Percentiles rank a stretch among this genome's conserved stretches.
These are phyloP conservation scores for Asterophora lycoperdoides DNA, from an alignment of 768 basidiomycete species.

Conservation along the genomic window DNA sequence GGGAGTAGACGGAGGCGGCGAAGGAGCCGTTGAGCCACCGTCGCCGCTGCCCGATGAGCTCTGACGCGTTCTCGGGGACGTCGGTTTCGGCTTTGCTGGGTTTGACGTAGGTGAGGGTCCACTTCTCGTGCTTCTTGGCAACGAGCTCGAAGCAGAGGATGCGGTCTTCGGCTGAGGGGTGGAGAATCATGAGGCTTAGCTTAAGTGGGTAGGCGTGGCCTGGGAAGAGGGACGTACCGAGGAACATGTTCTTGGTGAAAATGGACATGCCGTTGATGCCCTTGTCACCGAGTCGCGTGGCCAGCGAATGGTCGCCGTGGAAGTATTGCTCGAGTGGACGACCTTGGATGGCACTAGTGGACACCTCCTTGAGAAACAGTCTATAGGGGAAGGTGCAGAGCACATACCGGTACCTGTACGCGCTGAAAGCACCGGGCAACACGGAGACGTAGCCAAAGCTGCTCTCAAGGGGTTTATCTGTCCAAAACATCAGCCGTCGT, in stretches of 20 bases:
- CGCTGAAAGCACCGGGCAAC: constrained; percentile 93
- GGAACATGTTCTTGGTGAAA: constrained; percentile 84
- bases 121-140: constrained; percentile 80
- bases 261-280: constrained; percentile 97
- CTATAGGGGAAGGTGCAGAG: neutral
- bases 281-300: constrained; percentile 86
- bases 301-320: constrained; percentile 84
- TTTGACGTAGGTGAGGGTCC: constrained; percentile 90
- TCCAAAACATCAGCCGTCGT: neutral
- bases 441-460: constrained; percentile 96
- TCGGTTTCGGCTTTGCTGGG: constrained; percentile 94
- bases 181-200: constrained; percentile 4
- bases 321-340: constrained; percentile 84
- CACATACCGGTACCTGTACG: constrained; percentile 61
- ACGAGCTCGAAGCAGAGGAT: constrained; percentile 97
- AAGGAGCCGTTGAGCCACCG: constrained; percentile 98
- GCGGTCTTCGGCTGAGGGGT: constrained; percentile 73
- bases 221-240: constrained; percentile 28
- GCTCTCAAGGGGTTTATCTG: constrained; percentile 91
- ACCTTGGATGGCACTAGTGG: constrained; percentile 76
- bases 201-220: neutral
- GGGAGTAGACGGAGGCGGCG: constrained; percentile 84
- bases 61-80: constrained; percentile 86
- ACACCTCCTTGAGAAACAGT: neutral
- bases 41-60: constrained; percentile 92